Base-by-base conservation (phyloP, 768 basidiomycete species). In the Artomyces pyxidatus region DNA sequence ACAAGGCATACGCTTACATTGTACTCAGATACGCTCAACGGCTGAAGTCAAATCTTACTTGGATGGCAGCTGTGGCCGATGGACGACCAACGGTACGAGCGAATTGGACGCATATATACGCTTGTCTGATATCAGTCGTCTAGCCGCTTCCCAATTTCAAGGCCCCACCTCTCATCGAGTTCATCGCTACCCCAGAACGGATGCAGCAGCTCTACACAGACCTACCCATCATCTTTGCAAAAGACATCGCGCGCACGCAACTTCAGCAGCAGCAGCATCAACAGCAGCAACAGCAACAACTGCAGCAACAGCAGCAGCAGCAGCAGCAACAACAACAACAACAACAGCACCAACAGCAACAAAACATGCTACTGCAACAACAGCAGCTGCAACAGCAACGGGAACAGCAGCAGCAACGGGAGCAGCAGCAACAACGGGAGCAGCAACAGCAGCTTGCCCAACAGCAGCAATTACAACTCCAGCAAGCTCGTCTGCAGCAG, bases 1-100 rank as follows among this genome's bases (percentile, higher is more conserved):
- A 56, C 21, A 37, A n/a, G 45, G 12, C 42, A 50, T 56, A 49
- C 53, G 56, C 58, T 51, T 37, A 53, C 21, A 45, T 56, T 49
- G 35, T 11, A 21, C 32, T 21, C 41, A 25, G 55, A 88, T 87
- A 59, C 88, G 78, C 64, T 64, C 75, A 3, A 46, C 49, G 11
- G 77, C 64, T 89, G 35, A 83, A 88, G 57, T 74, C 79, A 26
- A 89, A 88, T 61, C 70, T 89, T 12, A 68, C 75, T 2, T 88
- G 81, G 80, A 64, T 88, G 54, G 83, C 83, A 40, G 74, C 78
- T 17, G 77, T 75, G n/a, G 81, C 78, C 37, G 85, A 88, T 55
- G 72, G 71, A 38, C 72, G 71, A 42, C 71, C 68, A 58, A 68
- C 66, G 32, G 80, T 80, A 67, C 43, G 75, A n/a, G n/a, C n/a